Conservation (phyloP, 495 filamentous ascomycete species). For the Jackrogersella minutella region DNA sequence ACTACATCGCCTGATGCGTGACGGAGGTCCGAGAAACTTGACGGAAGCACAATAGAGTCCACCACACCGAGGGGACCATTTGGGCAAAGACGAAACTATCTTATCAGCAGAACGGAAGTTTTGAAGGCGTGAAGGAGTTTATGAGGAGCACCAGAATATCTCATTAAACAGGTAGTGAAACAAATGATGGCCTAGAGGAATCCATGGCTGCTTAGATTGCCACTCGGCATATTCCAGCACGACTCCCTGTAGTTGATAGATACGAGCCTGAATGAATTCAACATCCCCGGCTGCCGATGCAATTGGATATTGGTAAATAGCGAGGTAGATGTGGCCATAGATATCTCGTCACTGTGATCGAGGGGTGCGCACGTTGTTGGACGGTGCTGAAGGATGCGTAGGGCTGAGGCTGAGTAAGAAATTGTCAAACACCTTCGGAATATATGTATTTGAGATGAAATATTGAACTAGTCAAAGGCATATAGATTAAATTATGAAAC, state of each 20-base stretch:
- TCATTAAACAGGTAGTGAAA: background rate
- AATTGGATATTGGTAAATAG: background rate
- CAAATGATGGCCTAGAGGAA: slow-evolving; percentile 21
- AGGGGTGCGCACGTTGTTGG: background rate
- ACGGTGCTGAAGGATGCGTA: slow-evolving; percentile 25
- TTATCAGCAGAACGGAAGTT: slow-evolving; percentile 9
- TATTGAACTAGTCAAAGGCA: background rate
- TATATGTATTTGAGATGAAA: background rate
- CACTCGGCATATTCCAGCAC: slow-evolving; percentile 10
- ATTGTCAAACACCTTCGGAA: background rate
- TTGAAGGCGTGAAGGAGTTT: slow-evolving; percentile 4
- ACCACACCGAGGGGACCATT: slow-evolving; percentile 8
- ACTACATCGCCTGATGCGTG: slow-evolving; percentile 7
- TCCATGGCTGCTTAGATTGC: background rate
- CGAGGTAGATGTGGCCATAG: background rate
- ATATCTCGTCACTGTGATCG: background rate
- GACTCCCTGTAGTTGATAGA: background rate
- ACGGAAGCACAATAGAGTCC: slow-evolving; percentile 15
- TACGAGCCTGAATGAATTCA: slow-evolving; percentile 10
- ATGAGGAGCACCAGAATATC: slow-evolving; percentile 1
- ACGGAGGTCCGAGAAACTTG: slow-evolving; percentile 39
- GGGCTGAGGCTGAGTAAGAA: slow-evolving; percentile 34
- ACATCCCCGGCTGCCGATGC: slow-evolving; percentile 7
- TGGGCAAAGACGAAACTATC: slow-evolving; percentile 5
- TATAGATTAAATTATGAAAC: background rate